Base-by-base conservation (phyloP, 2,329 filamentous ascomycete species). In the Aspergillus novoparasiticus region DNA sequence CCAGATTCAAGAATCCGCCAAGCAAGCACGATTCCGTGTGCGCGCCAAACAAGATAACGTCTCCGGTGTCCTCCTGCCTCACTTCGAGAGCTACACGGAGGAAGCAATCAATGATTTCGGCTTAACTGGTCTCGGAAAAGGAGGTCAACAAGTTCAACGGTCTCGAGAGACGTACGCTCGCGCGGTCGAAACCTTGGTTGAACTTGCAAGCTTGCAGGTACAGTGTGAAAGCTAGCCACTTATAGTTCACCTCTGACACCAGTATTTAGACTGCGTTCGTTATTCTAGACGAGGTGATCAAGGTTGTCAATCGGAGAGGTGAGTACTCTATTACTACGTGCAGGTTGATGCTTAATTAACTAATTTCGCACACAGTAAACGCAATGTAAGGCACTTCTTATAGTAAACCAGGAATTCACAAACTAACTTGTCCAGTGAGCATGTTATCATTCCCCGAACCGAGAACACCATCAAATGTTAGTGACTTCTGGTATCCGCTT, bases 381-480 rank as follows among this genome's bases (percentile, higher is more conserved):
- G 94, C 94, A 62, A 97, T 98, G 89, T 93, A 82, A 79, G 87
- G 82, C 26, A 66, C 46, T 55, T 19, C n/a, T 26, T 36, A 26
- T 58, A 6, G 8, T 21, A 32, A 10, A 10, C 26, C 30, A 11
- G 4, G 5, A 19, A 1, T n/a, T 5, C 8, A 16, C 6, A 60
- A 61, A 69, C 69, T 68, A 70, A 72, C 55, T 50, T 54, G 58
- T 19, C 6, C 50, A 82, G 80, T 72, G 81, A 83, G 69, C 81
- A 83, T 69, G 81, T 99, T 71, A 98, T 99, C 71, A 99, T 99
- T 73, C 95, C 95, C 14, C 87, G 95, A 69, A 99, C 95, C 16
- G 95, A 99, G 78, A 99, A 98, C 75, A 99, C 95, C n/a, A 99
- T 99, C 83, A 97, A 97, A 82, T 99, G 89, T 89, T 81, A 70